Base-by-base conservation (phyloP, 1,284 basidiomycete genomes). In the Cutaneotrichosporon mucoides region DNA sequence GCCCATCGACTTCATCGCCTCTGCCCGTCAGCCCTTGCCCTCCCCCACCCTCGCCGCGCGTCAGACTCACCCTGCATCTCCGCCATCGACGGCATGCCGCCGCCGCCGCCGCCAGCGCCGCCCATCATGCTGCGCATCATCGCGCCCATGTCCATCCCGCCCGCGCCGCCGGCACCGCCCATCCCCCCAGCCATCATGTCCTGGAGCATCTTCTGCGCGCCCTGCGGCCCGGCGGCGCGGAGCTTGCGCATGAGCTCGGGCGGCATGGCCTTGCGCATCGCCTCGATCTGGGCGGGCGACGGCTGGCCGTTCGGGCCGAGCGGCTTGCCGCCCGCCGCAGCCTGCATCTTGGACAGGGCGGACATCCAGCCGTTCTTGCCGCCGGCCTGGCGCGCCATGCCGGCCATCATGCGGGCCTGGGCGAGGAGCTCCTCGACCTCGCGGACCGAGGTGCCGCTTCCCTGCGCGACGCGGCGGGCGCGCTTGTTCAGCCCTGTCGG, bases 361-460 rank as follows among this genome's bases (percentile, higher is more conserved):
- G 87, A 85, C 68, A 94, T 81, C 88, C 90, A 92, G 69, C 93
- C 92, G 65, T 90, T 90, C 84, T 96, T 97, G 41, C 95, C 96
- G 48, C 95, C 95, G 13, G 93, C 92, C 73, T 92, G 88, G 80
- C 93, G 95, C 24, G 93, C 93, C 90, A 96, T 94, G 70, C 90
- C 92, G 55, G 90, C 87, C 90, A 97, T 95, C 89, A 96, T 93
- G 53, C 90, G 85, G 69, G 96, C 95, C 79, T 97, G 94, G 71
- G 91, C 90, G 38, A 99, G 80, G 60, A 98, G 80, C 73, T 98
- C 95, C 76, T 99, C 95, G 16, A 99, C 94, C 79, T 99, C 96
- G 62, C 92, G 84, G 43, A 99, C 90, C 66, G 86, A 90, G 45
- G 95, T 98, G n/a, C 95, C 95, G 68, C 90, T 93, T 41, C 95